phyloP scores from a whole-genome alignment of 1,139 yeast genomes.

The Candida albicans region DNA sequence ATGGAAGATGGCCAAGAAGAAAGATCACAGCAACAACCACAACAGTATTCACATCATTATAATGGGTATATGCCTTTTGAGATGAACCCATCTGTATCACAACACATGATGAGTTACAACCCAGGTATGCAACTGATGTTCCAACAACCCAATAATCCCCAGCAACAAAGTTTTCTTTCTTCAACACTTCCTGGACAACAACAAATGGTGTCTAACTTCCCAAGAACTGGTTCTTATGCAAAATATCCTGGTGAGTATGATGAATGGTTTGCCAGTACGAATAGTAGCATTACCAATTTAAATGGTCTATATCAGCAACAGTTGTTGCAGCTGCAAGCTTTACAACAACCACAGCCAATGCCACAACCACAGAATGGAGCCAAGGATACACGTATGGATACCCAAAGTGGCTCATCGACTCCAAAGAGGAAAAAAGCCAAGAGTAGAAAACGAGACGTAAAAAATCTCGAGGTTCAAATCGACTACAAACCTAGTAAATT shows the following conservation, averaged over 20 bases:
- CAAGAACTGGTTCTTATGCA: conserved; percentile 1
- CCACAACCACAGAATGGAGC: conserved; percentile 1
- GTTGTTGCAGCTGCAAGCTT: conserved; percentile 1
- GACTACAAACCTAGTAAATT: conserved; percentile 32
- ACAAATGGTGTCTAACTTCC: not conserved
- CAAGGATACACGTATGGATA: not conserved
- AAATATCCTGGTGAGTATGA: conserved; percentile 3
- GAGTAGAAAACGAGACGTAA: conserved; percentile 13
- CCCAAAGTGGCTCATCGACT: conserved; percentile 6
- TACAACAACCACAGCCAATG: conserved; percentile 3
- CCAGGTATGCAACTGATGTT: conserved; percentile 6
- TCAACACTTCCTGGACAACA: not conserved
- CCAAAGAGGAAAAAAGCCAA: conserved; percentile 18
- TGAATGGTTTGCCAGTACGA: conserved; percentile 8
- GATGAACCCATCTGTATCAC: conserved; percentile 7
- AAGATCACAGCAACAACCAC: conserved; percentile 6
- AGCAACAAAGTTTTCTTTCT: no score
- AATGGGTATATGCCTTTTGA: conserved; percentile 13
- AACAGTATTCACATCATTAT: conserved; percentile 15
- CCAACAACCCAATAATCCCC: conserved; percentile 1
- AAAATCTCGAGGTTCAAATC: conserved; percentile 18
- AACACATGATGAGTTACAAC: conserved; percentile 3
- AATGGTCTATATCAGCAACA: conserved; percentile 7
- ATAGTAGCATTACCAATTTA: conserved; percentile 6
- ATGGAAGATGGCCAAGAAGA: conserved; percentile 1